Evolutionary conservation across 78 protist genomes (phyloP).

Genomic region (Dictyostelium intermedium): DNA sequence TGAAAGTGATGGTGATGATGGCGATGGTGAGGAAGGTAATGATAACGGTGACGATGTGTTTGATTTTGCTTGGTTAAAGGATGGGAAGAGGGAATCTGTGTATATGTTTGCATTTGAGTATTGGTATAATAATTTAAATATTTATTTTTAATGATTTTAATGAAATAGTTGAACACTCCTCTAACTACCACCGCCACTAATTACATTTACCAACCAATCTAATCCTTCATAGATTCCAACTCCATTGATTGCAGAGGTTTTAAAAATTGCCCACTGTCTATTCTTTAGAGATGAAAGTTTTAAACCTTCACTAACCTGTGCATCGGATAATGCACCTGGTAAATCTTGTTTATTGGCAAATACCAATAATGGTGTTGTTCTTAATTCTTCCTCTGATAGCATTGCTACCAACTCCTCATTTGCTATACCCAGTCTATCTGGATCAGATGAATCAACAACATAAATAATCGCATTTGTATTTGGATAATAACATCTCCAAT

Average conservation of each 20-base stretch:
- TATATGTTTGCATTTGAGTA: too few relatives aligned
- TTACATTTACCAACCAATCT: slow-evolving; percentile 87
- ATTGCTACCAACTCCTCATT: slow-evolving; percentile 90
- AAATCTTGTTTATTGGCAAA: slow-evolving; percentile 97
- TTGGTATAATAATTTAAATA: too few relatives aligned
- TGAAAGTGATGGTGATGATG: too few relatives aligned
- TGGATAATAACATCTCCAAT: slow-evolving; percentile 98
- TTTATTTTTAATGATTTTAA: too few relatives aligned
- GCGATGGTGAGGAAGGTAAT: too few relatives aligned
- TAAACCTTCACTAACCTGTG: slow-evolving; percentile 68
- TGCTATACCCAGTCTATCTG: slow-evolving; percentile 90
- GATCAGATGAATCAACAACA: slow-evolving; percentile 94
- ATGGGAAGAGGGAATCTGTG: too few relatives aligned
- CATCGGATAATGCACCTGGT: slow-evolving; percentile 84
- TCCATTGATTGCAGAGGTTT: slow-evolving; percentile 92
- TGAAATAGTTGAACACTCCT: too few relatives aligned
- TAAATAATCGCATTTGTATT: slow-evolving; percentile 97
- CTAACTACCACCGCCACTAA: background rate
- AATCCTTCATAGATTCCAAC: slow-evolving; percentile 94
- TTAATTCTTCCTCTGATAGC: slow-evolving; percentile 93
- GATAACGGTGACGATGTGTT: too few relatives aligned
- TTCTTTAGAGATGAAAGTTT: slow-evolving; percentile 54
- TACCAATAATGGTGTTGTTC: slow-evolving; percentile 90
- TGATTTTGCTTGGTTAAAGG: too few relatives aligned
- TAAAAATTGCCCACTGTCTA: slow-evolving; percentile 91